Conservation (phyloP, 208 protist genomes). For the Trypanosoma lewisi region DNA sequence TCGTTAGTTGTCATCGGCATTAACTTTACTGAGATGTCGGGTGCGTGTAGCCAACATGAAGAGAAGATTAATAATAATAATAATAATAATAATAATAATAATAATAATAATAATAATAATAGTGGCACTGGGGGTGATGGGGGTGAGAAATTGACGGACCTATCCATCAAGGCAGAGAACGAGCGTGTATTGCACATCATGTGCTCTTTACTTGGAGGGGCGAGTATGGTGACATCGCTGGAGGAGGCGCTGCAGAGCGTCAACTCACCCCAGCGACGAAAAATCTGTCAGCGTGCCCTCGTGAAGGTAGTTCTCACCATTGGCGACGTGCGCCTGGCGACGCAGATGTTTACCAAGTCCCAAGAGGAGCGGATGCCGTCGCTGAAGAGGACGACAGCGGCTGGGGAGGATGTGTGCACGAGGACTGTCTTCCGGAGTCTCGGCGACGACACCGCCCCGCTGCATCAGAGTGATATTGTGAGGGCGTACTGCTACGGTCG, state of each 20-base stretch:
- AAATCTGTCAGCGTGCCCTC: constrained; percentile 42
- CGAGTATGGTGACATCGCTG: constrained; percentile 42
- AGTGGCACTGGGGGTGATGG: constrained; percentile 25
- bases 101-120: no score
- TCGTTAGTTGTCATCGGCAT: constrained; percentile 82
- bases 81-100: no score
- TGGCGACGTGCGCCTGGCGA: constrained; percentile 65
- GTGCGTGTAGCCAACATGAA: constrained; percentile 15
- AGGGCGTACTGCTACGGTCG: constrained; percentile 82
- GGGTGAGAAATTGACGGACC: constrained; percentile 9
- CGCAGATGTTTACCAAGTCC: constrained; percentile 70
- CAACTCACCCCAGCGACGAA: constrained; percentile 26
- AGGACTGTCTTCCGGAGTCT: constrained; percentile 2
- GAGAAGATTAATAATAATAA: no score
- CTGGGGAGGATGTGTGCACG: background rate
- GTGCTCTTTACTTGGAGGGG: constrained; percentile 31
- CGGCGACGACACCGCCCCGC: constrained; percentile 5
- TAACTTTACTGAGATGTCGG: constrained; percentile 35
- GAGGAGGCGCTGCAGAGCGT: constrained; percentile 43
- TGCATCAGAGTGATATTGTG: constrained; percentile 31
- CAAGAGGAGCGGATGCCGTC: constrained; percentile 52
- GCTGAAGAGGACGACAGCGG: constrained; percentile 40
- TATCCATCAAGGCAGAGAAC: constrained; percentile 53
- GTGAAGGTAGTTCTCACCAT: constrained; percentile 54
- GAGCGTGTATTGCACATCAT: constrained; percentile 59